These are phyloP conservation scores for Neurospora sp. DNA, from an alignment of 495 filamentous ascomycete genomes.

Conservation along the genomic window DNA sequence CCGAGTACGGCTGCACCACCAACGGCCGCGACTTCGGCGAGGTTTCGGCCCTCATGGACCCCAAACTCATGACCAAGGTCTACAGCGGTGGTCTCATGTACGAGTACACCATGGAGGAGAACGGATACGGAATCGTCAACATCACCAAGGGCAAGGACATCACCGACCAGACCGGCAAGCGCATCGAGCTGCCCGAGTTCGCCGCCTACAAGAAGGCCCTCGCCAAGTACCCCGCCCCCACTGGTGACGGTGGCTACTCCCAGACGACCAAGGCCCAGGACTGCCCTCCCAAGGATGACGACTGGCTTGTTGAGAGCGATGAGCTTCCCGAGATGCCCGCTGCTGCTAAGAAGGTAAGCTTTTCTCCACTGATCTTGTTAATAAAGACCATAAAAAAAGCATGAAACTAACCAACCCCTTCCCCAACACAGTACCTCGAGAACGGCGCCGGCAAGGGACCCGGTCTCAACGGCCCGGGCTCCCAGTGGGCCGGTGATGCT, in stretches of 20 bases:
- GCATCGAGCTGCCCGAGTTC: slow-evolving; percentile 40
- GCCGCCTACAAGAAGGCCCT: slow-evolving; percentile 56
- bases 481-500: slow-evolving; percentile 52
- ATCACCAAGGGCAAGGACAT: slow-evolving; percentile 51
- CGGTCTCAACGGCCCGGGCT: slow-evolving; percentile 64
- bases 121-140: slow-evolving; percentile 69
- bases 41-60: slow-evolving; percentile 67
- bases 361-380: neutral
- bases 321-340: slow-evolving; percentile 68
- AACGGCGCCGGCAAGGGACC: slow-evolving; percentile 63
- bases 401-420: too few species aligned
- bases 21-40: slow-evolving; percentile 76
- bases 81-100: slow-evolving; percentile 97
- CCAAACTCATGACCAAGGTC: slow-evolving; percentile 68
- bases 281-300: slow-evolving; percentile 61
- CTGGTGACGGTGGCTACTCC: slow-evolving; percentile 71
- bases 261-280: slow-evolving; percentile 47
- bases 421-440: slow-evolving; percentile 47
- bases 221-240: slow-evolving; percentile 50
- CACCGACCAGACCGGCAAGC: slow-evolving; percentile 16
- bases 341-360: slow-evolving; percentile 39
- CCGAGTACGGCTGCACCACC: slow-evolving; percentile 84
- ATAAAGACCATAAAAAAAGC: too few species aligned
- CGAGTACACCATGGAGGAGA: slow-evolving; percentile 80
- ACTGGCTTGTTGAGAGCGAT: slow-evolving; percentile 60